phyloP scores from a whole-genome alignment of 495 filamentous ascomycete species.

The Umbilicaria muhlenbergii region DNA sequence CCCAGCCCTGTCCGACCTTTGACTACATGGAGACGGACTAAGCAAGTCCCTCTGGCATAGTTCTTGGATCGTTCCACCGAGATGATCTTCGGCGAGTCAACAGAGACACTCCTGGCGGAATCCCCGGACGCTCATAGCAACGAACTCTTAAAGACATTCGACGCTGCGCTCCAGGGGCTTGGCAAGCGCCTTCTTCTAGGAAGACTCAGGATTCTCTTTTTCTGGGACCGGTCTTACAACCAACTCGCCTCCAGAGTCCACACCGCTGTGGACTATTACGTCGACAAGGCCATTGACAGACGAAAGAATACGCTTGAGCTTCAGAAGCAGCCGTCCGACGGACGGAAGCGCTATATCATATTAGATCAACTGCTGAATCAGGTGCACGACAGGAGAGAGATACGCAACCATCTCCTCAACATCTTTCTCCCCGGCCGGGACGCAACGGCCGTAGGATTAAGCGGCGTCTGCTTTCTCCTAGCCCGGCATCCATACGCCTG shows the following conservation, averaged over 20 bases:
- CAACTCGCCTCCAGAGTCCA: slow-evolving; percentile 6
- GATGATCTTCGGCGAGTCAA: slow-evolving; percentile 11
- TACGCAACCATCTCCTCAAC: slow-evolving; percentile 17
- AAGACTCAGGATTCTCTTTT: slow-evolving; percentile 8
- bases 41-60: not conserved
- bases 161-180: slow-evolving; percentile 5
- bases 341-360: slow-evolving; percentile 1
- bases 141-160: slow-evolving; percentile 8
- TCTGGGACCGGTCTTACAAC: slow-evolving; percentile 6
- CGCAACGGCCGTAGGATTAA: slow-evolving; percentile 13
- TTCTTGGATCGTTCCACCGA: slow-evolving; percentile 5
- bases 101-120: not conserved
- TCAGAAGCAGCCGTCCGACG: not conserved
- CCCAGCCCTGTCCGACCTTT: slow-evolving; percentile 26
- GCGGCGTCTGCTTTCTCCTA: slow-evolving; percentile 11
- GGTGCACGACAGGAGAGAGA: slow-evolving; percentile 12
- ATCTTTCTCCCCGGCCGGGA: slow-evolving; percentile 18
- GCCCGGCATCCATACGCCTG: slow-evolving; percentile 7
- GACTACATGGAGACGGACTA: not conserved
- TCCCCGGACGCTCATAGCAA: not conserved
- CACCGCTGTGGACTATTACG: slow-evolving; percentile 10
- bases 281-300: slow-evolving; percentile 11
- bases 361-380: slow-evolving; percentile 13
- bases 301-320: not conserved
- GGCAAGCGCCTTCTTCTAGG: slow-evolving; percentile 11